Percentiles rank a stretch among this genome's conserved stretches.
These are phyloP conservation scores for Eucalyptus leucophloia DNA, from an alignment of 345 rosid species.

Conservation along the genomic window DNA sequence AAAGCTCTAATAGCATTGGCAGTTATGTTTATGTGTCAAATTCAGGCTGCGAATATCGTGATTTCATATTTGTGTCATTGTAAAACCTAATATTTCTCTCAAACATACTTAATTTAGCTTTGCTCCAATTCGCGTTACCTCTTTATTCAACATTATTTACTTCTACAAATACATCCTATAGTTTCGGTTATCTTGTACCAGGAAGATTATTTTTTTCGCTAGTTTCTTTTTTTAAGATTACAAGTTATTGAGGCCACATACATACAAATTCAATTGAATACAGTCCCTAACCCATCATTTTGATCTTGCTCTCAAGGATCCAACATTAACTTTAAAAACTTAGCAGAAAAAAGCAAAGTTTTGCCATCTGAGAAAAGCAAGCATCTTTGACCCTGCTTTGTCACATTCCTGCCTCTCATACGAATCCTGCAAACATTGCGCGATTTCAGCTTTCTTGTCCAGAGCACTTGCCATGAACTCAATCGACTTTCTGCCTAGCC, in stretches of 20 bases:
- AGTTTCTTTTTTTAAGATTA: not conserved
- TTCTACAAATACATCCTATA: fast-evolving
- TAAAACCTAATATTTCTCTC: no score
- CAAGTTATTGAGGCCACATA: not conserved
- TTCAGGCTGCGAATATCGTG: not conserved
- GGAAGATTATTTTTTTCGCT: not conserved
- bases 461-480: not conserved
- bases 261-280: not conserved
- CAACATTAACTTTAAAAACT: not conserved
- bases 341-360: not conserved
- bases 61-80: no score
- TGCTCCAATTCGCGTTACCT: not conserved
- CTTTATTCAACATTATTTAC: not conserved
- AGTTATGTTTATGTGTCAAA: no score
- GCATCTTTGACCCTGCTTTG: not conserved
- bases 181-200: fast-evolving
- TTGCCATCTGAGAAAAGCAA: not conserved
- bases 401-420: not conserved
- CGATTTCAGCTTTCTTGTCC: not conserved
- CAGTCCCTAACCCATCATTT: not conserved
- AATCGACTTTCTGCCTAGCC: not conserved
- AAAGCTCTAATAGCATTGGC: not conserved
- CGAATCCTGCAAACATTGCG: not conserved
- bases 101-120: no score
- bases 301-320: not conserved